Evolutionary conservation across 495 filamentous ascomycete genomes (phyloP), one percentile per base, ranked within the genome.

Genomic region (Cenococcum geophilum): DNA sequence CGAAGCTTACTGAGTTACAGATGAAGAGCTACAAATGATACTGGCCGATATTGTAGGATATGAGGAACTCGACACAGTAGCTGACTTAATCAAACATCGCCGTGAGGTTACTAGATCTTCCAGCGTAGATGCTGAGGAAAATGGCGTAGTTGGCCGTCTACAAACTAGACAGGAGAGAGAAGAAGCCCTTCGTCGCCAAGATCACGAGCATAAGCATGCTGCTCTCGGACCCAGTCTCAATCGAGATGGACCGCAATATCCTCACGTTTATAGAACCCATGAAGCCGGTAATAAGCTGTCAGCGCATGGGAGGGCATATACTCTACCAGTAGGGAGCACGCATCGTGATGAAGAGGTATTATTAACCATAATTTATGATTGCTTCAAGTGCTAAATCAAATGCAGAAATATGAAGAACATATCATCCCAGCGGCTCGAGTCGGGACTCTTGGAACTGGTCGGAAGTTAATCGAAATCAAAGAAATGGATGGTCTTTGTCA

Each of bases 11-110:
- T 2, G 27, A 6, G 27, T 6, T 32, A 32, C 6, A 27, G 89
- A 96, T 65, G 88, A 91, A 21, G 89, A 92, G 65, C 74, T 97
- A 8, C 93, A 97, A 73, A 91, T 89, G 72, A 82, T 82, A 20
- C 78, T 98, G n/a, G 89, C 87, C 0, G 95, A 98, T 68, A 84
- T 96, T 58, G 77, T 97, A 54, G 93, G 93, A 0, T 97, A 89
- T 68, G 89, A 92, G 59, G 92, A 97, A 66, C 75, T 97, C 14
- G 91, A 97, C 57, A 82, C 97, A 58, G 82, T 97, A 36, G 88
- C 89, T 60, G 88, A 95, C 58, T 73, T 97, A 23, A 86, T 96
- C 59, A 76, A 81, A 4, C 86, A 91, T 66, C 78, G 91, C 22
- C 70, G 76, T 51, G 83, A 89, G 52, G 80, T 97, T 34, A 63